Base-by-base conservation (phyloP, 1,284 basidiomycete genomes). In the Schizophyllum commune region DNA sequence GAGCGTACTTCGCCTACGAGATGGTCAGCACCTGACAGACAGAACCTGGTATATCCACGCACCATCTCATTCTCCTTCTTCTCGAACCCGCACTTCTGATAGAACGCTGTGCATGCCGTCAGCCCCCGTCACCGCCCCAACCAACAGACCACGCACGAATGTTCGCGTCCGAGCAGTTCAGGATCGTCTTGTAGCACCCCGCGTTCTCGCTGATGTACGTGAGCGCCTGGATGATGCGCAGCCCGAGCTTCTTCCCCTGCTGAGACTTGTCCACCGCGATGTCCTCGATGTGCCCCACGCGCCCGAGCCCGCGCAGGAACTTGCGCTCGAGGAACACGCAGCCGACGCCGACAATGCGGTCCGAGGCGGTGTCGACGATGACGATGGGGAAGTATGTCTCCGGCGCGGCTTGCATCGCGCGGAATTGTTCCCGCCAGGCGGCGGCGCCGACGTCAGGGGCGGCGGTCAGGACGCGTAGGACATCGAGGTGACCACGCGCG, bases 231-330 rank as follows among this genome's bases (percentile, higher is more conserved):
- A 99, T 96, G 68, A 98, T 81, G 65, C 88, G 81, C 74, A 93
- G 77, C 0, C 96, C 96, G 33, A 99, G 82, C 69, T 91, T 92
- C 76, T 90, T 92, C 52, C 96, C 96, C 77, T 97, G 94, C 73
- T 89, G 85, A 55, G 76, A 79, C 74, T 89, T 86, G 74, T 92
- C 88, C 3, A 98, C 96, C 1, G 94, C 94, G 65, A 99, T 98
- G 72, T 99, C 96, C 75, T 99, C 96, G 64, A 99, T 96, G 72
- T 99, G 96, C 0, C 94, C 96, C 8, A 94, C 92, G 61, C 81
- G 79, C 20, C 92, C 92, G 17, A 90, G 78, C 7, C 83, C 84
- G 22, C 94, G 83, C 21, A 95, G 77, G 80, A 98, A 98, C 79
- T 99, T 98, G 78, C 88, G 89, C 74, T 98, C 95, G 64, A 96